Conservation (phyloP, 768 basidiomycete genomes). For the Pholiota microspora region DNA sequence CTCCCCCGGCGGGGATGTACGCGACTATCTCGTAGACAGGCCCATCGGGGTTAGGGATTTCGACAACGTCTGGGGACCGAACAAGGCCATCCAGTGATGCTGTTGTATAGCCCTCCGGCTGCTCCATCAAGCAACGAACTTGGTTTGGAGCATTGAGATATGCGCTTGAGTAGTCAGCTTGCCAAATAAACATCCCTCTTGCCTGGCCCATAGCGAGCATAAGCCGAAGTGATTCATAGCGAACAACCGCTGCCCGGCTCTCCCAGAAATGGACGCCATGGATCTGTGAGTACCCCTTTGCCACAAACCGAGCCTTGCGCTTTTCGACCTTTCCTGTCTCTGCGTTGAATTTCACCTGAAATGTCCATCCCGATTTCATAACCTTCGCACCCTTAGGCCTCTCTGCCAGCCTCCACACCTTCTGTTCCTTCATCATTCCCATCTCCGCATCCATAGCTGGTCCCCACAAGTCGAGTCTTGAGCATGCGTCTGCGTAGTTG, state of each 20-base stretch:
- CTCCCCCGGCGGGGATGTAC: too few species aligned
- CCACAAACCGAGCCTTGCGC: conserved; percentile 39
- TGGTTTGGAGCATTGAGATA: neutral
- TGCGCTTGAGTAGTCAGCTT: neutral
- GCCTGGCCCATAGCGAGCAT: neutral
- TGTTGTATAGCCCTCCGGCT: neutral
- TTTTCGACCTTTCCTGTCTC: conserved; percentile 23
- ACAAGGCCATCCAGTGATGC: neutral
- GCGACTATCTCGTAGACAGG: too few species aligned
- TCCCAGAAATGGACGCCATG: conserved; percentile 28
- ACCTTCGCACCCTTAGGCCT: too few species aligned
- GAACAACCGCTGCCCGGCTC: conserved; percentile 9
- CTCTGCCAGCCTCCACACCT: too few species aligned
- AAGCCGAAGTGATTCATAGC: too few species aligned
- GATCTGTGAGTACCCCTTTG: conserved; percentile 35
- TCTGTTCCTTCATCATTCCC: too few species aligned
- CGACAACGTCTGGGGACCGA: too few species aligned
- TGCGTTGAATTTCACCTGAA: conserved; percentile 23
- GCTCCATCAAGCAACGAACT: neutral
- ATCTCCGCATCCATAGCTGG: too few species aligned
- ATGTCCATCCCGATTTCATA: conserved; percentile 11
- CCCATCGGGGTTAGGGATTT: too few species aligned
- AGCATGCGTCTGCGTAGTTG: too few species aligned
- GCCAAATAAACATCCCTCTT: neutral
- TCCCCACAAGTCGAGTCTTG: too few species aligned